Base-by-base conservation (phyloP, 257 asterid genomes). In the Rhazya stricta region DNA sequence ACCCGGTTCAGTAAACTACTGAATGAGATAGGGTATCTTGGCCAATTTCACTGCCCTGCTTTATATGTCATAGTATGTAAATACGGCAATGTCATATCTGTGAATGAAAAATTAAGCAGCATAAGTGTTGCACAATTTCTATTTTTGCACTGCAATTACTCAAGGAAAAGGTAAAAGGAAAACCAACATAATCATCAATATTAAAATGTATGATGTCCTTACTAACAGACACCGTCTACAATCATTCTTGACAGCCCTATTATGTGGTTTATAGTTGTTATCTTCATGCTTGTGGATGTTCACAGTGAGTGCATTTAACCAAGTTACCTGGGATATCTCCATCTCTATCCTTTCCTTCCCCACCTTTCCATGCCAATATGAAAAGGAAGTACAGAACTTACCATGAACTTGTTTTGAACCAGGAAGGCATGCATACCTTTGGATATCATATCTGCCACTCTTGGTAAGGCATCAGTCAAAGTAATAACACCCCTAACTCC, bases 341-440 rank as follows among this genome's bases (percentile, higher is more conserved):
- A 61, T 30, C 32, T 1, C 7, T 60, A 11, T 16, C 8, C 21
- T 61, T 30, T 36, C 21, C 2, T 57, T 37, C 3, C 54, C 18
- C 25, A 4, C 19, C 7, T 13, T 1, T 21, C 12, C 0, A 12
- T 42, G 12, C n/a, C 12, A 13, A 29, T 3, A 30, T 37, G 25
- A 15, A 27, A 12, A 13, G 29, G 46, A 27, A 37, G 27, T 25
- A 30, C n/a, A 56, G n/a, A 48, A 10, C 42, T 23, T 7, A 45
- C 39, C 6, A 39, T 23, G 27, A n/a, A 37, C 21, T 50, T 37
- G 16, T 0, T 12, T 21, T 72, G 21, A 27, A 67, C 46, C 67
- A 81, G 88, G 88, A 30, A 80, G 88, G 85, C 79, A 82, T 78
- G 70, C 79, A 5, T 85, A 78, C 68, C 77, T 84, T 29, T 84